Conservation (phyloP, 1,284 basidiomycete species). For the Tilletiaria anomala region DNA sequence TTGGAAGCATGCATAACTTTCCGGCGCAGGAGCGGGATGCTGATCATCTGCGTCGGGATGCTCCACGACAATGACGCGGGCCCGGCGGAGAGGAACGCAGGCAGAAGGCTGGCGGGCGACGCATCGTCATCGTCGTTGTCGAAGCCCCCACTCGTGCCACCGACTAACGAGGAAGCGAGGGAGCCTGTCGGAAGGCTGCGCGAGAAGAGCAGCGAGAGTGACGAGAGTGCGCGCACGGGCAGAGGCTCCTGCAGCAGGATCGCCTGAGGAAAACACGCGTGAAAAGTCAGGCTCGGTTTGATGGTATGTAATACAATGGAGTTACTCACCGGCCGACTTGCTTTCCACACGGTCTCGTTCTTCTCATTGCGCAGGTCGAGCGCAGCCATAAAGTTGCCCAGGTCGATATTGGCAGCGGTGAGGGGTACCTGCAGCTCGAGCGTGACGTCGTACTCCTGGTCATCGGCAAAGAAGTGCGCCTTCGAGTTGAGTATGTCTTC, state of each 20-base stretch:
- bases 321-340: constrained; percentile 6
- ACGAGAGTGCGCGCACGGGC: constrained; percentile 12
- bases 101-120: too few species aligned
- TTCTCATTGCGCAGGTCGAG: constrained; percentile 13
- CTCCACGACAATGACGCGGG: constrained; percentile 2
- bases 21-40: constrained; percentile 18
- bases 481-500: constrained; percentile 1
- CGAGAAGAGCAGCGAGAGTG: constrained; percentile 14
- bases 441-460: constrained; percentile 34
- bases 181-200: constrained; percentile 9
- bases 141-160: background rate
- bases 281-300: constrained; percentile 14
- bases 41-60: constrained; percentile 16
- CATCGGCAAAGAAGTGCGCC: constrained; percentile 19
- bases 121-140: too few species aligned
- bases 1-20: constrained; percentile 14
- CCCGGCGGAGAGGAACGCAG: background rate
- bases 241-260: constrained; percentile 9
- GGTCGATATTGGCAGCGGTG: constrained; percentile 27
- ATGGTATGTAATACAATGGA: constrained; percentile 11
- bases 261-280: constrained; percentile 1
- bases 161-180: background rate
- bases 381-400: constrained; percentile 35
- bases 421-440: constrained; percentile 31
- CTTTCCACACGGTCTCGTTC: background rate